Conservation (phyloP, 2,329 filamentous ascomycete species). For the Arthrobotrys pseudoclavata region DNA sequence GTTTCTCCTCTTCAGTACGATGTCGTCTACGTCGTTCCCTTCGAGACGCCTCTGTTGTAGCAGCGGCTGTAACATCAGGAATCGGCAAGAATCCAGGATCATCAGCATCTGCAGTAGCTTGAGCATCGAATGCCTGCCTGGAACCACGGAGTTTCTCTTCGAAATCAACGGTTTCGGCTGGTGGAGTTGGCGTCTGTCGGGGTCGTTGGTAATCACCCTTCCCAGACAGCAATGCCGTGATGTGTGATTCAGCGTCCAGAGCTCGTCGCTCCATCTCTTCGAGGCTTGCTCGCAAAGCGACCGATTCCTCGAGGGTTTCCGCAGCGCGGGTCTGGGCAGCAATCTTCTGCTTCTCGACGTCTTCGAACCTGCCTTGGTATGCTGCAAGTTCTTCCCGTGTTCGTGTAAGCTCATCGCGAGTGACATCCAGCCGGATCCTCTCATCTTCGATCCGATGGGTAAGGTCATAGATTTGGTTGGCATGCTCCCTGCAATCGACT, state of each 20-base stretch:
- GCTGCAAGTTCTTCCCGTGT: slow-evolving; percentile 52
- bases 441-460: slow-evolving; percentile 54
- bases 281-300: slow-evolving; percentile 43
- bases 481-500: slow-evolving; percentile 41
- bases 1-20: slow-evolving; percentile 41
- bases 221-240: slow-evolving; percentile 32
- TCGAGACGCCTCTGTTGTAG: slow-evolving; percentile 45
- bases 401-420: slow-evolving; percentile 47
- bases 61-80: slow-evolving; percentile 39
- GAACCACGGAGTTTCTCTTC: slow-evolving; percentile 57
- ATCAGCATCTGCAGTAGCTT: slow-evolving; percentile 33
- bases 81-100: slow-evolving; percentile 58
- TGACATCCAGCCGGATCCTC: slow-evolving; percentile 46
- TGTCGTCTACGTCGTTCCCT: slow-evolving; percentile 50
- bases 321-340: slow-evolving; percentile 57
- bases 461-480: slow-evolving; percentile 54
- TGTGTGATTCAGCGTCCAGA: slow-evolving; percentile 42
- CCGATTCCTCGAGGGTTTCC: slow-evolving; percentile 53
- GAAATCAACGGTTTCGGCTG: slow-evolving; percentile 59
- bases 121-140: slow-evolving; percentile 44
- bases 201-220: slow-evolving; percentile 51
- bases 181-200: slow-evolving; percentile 53
- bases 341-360: slow-evolving; percentile 56
- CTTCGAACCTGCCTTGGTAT: slow-evolving; percentile 50
- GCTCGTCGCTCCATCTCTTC: slow-evolving; percentile 54